A percentile compares a stretch with the other conserved stretches of the same genome.
Conservation (phyloP, 257 asterid species). For the Primulina eburnea region DNA sequence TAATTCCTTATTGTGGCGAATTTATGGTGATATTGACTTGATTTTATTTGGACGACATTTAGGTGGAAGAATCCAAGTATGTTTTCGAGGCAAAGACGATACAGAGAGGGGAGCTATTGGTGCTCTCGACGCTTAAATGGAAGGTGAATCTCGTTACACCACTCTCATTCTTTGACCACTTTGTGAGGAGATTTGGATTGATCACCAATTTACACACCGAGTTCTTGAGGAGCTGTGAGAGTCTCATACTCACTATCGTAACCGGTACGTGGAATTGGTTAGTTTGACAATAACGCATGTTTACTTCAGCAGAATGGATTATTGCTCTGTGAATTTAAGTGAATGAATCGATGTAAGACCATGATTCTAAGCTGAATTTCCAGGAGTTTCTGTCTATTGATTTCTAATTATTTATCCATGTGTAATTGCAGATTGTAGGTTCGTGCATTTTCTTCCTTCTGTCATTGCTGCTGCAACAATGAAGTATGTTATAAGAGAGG, state of each 20-base stretch:
- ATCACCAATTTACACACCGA: constrained; percentile 50
- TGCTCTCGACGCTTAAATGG: constrained; percentile 77
- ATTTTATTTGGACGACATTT: constrained; percentile 23
- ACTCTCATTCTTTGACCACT: constrained; percentile 74
- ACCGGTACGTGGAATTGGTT: constrained; percentile 50
- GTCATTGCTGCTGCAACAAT: constrained; percentile 48
- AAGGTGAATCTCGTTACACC: constrained; percentile 87
- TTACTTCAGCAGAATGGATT: constrained; percentile 10
- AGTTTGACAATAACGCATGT: constrained; percentile 1
- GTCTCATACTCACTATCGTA: constrained; percentile 51
- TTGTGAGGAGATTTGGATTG: constrained; percentile 67
- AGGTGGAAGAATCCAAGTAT: constrained; percentile 69
- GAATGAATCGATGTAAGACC: background rate
- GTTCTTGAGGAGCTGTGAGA: constrained; percentile 61
- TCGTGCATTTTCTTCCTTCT: constrained; percentile 47
- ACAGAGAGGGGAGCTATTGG: constrained; percentile 82
- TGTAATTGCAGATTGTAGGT: constrained; percentile 60
- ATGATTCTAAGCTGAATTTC: background rate
- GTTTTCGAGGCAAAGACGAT: constrained; percentile 82
- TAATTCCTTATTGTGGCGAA: background rate
- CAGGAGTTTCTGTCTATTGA: constrained; percentile 1
- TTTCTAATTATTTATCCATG: constrained; percentile 5
- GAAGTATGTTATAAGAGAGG: constrained; percentile 32
- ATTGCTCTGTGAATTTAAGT: background rate
- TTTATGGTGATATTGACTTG: background rate